These are phyloP conservation scores for Orbilia oligospora DNA, from an alignment of 2,329 filamentous ascomycete genomes.

Conservation along the genomic window DNA sequence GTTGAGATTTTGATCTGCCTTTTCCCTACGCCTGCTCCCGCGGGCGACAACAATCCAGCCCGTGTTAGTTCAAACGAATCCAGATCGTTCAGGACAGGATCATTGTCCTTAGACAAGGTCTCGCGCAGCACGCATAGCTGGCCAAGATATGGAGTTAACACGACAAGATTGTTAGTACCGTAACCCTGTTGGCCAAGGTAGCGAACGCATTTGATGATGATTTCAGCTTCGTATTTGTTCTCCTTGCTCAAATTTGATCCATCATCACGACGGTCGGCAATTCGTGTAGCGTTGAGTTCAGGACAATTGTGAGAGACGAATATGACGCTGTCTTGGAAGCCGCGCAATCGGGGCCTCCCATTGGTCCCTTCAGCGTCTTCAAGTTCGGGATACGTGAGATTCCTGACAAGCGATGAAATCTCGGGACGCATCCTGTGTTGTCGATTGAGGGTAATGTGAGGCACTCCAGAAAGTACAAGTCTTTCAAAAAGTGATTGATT, in stretches of 20 bases:
- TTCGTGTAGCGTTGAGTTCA: slow-evolving; percentile 69
- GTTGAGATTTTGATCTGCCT: slow-evolving; percentile 75
- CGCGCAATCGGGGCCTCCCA: slow-evolving; percentile 70
- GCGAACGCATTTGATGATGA: slow-evolving; percentile 76
- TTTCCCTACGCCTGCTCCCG: slow-evolving; percentile 71
- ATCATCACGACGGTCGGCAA: slow-evolving; percentile 72
- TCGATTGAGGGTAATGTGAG: slow-evolving; percentile 72
- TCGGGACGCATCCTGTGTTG: slow-evolving; percentile 80
- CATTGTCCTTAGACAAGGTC: slow-evolving; percentile 72
- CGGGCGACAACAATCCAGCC: slow-evolving; percentile 74
- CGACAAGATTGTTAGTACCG: slow-evolving; percentile 75
- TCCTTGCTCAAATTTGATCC: slow-evolving; percentile 72
- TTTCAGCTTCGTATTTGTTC: slow-evolving; percentile 77
- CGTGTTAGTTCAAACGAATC: slow-evolving; percentile 76
- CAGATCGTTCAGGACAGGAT: slow-evolving; percentile 78
- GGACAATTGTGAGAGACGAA: slow-evolving; percentile 76
- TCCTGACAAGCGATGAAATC: slow-evolving; percentile 74
- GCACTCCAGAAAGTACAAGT: slow-evolving; percentile 72
- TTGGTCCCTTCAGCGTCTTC: slow-evolving; percentile 72
- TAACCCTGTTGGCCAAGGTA: slow-evolving; percentile 82
- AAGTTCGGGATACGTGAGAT: slow-evolving; percentile 76
- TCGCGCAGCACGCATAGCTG: slow-evolving; percentile 75
- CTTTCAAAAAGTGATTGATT: slow-evolving; percentile 80
- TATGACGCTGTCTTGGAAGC: slow-evolving; percentile 74
- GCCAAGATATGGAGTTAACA: slow-evolving; percentile 80